A percentile compares a stretch with the other conserved stretches of the same genome.
phyloP scores from a whole-genome alignment of 305 asterid genomes.

The Ilex paraguariensis region DNA sequence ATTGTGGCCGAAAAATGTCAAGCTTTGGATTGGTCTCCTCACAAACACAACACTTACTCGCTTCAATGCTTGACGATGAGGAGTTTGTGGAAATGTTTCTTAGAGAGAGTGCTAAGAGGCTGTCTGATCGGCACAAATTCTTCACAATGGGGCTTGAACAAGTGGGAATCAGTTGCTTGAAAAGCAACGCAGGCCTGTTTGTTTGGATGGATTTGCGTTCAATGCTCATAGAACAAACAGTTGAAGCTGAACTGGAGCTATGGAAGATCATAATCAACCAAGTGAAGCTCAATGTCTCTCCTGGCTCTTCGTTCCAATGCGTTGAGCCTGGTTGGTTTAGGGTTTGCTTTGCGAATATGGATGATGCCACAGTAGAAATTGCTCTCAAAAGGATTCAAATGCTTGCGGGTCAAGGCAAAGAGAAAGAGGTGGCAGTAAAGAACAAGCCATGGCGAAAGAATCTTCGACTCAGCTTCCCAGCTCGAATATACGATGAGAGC shows the following conservation, averaged over 20 bases:
- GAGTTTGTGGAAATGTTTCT: conserved; percentile 8
- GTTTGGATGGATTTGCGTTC: conserved; percentile 15
- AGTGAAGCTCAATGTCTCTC: conserved; percentile 20
- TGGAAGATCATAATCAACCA: conserved; percentile 15
- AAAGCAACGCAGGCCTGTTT: conserved; percentile 18
- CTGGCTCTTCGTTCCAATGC: conserved; percentile 21
- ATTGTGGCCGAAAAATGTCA: conserved; percentile 12
- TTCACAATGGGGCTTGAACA: conserved; percentile 17
- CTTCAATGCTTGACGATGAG: conserved; percentile 11
- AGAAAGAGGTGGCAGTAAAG: background rate
- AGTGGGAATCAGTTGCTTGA: conserved; percentile 12
- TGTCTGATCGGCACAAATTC: background rate
- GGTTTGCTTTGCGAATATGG: conserved; percentile 26
- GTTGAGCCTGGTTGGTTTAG: conserved; percentile 22
- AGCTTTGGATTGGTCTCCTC: conserved; percentile 23
- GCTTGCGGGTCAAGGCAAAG: conserved; percentile 6
- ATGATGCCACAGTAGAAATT: conserved; percentile 13
- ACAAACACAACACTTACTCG: conserved; percentile 15
- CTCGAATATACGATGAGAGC: background rate
- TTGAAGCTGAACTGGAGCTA: conserved; percentile 11
- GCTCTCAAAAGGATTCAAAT: conserved; percentile 12
- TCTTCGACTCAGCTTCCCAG: background rate
- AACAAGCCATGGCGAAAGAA: background rate
- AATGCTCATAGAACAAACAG: conserved; percentile 8
- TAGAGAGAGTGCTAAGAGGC: conserved; percentile 6